Evolutionary conservation across 2,329 filamentous ascomycete genomes (phyloP), one percentile per base, ranked within the genome.

Genomic region (Trichophyton rubrum): DNA sequence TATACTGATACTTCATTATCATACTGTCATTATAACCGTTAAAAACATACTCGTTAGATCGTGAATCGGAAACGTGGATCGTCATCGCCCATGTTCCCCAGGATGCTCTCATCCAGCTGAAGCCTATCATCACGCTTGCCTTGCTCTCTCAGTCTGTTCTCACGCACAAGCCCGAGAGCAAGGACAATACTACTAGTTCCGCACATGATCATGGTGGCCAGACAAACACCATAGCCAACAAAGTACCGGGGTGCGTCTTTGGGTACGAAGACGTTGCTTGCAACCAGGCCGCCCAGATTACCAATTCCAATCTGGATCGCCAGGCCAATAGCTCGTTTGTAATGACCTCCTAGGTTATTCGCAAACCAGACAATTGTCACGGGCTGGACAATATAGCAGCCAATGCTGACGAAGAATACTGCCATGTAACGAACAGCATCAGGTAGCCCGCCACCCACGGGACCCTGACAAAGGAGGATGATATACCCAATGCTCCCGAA

Each of bases 271-370:
- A 61, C 60, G 43, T 61, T 60, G 30, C 60, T 60, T 30, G 56
- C 57, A 24, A 63, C 49, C 35, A 60, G 53, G 13, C 53, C 62
- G 33, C 61, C 62, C 3, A 61, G 47, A 56, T 84, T 84, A 0
- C 82, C 82, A 6, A 81, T 67, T 1, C 78, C 78, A 55, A 85
- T 82, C 43, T 82, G 80, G 4, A 84, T 70, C 0, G 81, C 83
- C 76, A 84, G 83, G 0, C 81, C 82, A 0, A 77, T 78, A 24
- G 77, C 78, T 6, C 82, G 74, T 59, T 73, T 73, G 27, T 68
- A 67, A 1, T 81, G 75, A 0, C 82, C 81, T 5, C 74, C 74
- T 1, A 81, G 77, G 59, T 82, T 81, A 49, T 78, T 79, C 0
- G 76, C 73, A 35, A 83, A 80, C 66, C 81, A 83, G 65, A 79